phyloP scores from a whole-genome alignment of 495 filamentous ascomycete species.

The Tetracladium marchalianum region DNA sequence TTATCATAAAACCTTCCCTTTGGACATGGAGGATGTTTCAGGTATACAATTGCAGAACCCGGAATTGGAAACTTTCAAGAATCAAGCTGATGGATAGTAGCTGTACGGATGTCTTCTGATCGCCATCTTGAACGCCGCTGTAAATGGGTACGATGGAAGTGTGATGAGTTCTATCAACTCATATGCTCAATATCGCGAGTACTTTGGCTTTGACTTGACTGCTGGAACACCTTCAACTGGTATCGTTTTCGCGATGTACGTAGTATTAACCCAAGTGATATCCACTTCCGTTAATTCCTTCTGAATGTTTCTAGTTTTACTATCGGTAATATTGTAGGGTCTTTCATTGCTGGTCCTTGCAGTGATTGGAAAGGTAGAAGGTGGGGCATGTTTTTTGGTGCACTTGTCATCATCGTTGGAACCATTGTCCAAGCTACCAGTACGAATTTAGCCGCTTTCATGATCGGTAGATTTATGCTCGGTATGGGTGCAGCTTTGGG shows the following conservation, averaged over 20 bases:
- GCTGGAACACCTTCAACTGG: not conserved
- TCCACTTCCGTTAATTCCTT: too few relatives aligned
- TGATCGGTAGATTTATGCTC: slow-evolving; percentile 51
- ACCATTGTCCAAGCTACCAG: slow-evolving; percentile 32
- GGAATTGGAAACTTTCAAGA: too few relatives aligned
- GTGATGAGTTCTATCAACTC: slow-evolving; percentile 9
- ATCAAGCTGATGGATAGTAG: too few relatives aligned
- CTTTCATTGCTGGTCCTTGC: not conserved
- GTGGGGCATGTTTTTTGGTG: slow-evolving; percentile 41
- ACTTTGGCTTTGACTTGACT: not conserved
- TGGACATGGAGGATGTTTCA: too few relatives aligned
- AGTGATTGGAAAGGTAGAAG: slow-evolving; percentile 23
- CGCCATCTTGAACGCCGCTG: slow-evolving; percentile 12
- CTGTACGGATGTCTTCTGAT: slow-evolving; percentile 11
- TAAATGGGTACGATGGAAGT: slow-evolving; percentile 14
- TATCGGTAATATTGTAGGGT: slow-evolving; percentile 1
- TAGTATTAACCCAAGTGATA: not conserved
- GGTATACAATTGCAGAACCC: too few relatives aligned
- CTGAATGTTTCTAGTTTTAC: not conserved
- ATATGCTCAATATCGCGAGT: not conserved
- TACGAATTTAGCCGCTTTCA: slow-evolving; percentile 33
- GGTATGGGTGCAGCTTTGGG: slow-evolving; percentile 48
- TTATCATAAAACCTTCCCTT: too few relatives aligned
- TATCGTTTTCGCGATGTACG: slow-evolving; percentile 1
- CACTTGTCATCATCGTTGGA: slow-evolving; percentile 39